These are phyloP conservation scores for Neurospora intermedia DNA, from an alignment of 495 filamentous ascomycete species.

Conservation along the genomic window DNA sequence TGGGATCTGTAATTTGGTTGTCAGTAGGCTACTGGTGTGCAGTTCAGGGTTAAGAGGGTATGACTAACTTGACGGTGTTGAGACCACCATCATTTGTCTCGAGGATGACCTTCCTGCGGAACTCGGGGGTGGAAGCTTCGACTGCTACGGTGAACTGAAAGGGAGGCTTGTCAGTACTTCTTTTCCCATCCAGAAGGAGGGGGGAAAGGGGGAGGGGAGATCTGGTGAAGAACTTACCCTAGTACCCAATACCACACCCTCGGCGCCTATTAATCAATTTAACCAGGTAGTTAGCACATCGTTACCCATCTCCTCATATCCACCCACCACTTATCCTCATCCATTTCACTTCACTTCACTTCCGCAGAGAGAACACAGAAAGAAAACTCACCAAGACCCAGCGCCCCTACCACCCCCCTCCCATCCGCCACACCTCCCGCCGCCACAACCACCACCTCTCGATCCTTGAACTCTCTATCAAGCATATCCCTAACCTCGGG, in stretches of 20 bases:
- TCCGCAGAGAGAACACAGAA: not conserved
- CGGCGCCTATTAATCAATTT: slow-evolving; percentile 30
- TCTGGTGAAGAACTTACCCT: slow-evolving; percentile 29
- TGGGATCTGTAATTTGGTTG: slow-evolving; percentile 31
- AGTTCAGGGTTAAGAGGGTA: too few species aligned
- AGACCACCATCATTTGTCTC: slow-evolving; percentile 51
- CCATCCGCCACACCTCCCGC: slow-evolving; percentile 66
- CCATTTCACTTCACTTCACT: not conserved
- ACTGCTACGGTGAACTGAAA: slow-evolving; percentile 45
- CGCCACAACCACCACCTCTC: slow-evolving; percentile 48
- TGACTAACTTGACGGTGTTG: slow-evolving; percentile 44
- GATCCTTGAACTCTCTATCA: slow-evolving; percentile 20
- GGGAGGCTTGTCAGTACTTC: not conserved
- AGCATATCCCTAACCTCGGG: slow-evolving; percentile 42
- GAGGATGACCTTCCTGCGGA: slow-evolving; percentile 51
- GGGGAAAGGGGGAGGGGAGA: not conserved
- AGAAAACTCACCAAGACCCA: slow-evolving; percentile 44
- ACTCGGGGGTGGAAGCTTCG: slow-evolving; percentile 51
- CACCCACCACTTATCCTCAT: not conserved
- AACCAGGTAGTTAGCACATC: not conserved
- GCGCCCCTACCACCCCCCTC: slow-evolving; percentile 49
- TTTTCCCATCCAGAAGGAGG: not conserved
- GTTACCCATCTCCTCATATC: not conserved
- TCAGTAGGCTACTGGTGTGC: not conserved
- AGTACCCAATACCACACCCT: slow-evolving; percentile 60